These are phyloP conservation scores for Rhizopus delemar DNA, from an alignment of 371 early-diverging fungal species.

Conservation along the genomic window DNA sequence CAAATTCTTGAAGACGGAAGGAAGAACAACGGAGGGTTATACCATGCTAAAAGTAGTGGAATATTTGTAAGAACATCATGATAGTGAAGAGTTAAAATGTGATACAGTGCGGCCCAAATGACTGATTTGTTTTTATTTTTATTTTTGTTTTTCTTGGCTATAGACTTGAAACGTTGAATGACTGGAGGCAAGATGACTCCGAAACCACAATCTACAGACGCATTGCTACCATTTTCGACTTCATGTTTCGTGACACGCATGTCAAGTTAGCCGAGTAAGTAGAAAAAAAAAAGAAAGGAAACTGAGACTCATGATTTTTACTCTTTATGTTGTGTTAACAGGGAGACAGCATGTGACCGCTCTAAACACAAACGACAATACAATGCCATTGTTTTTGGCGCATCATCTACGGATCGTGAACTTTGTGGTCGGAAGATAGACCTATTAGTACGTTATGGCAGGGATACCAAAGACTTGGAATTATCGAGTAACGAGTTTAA, in stretches of 20 bases:
- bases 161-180: slow-evolving; percentile 14
- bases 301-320: slow-evolving; percentile 4
- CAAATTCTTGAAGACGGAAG: slow-evolving; percentile 14
- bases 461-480: slow-evolving; percentile 7
- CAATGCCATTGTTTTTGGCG: slow-evolving; percentile 14
- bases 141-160: background rate
- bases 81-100: slow-evolving; percentile 6
- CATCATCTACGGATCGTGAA: background rate
- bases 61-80: slow-evolving; percentile 9
- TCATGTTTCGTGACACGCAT: slow-evolving; percentile 13
- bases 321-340: background rate
- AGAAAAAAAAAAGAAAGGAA: slow-evolving; percentile 5
- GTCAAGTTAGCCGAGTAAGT: slow-evolving; percentile 13
- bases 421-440: slow-evolving; percentile 11
- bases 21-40: slow-evolving; percentile 10
- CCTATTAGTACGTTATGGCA: slow-evolving; percentile 14
- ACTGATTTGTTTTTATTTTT: background rate
- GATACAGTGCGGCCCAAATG: slow-evolving; percentile 2
- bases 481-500: slow-evolving; percentile 15
- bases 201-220: slow-evolving; percentile 5
- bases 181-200: slow-evolving; percentile 17
- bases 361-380: slow-evolving; percentile 14
- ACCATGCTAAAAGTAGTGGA: slow-evolving; percentile 11
- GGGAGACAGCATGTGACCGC: slow-evolving; percentile 12
- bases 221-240: slow-evolving; percentile 14